These are phyloP conservation scores for Mortierella sp. DNA, from an alignment of 371 early-diverging fungal genomes.

Conservation along the genomic window DNA sequence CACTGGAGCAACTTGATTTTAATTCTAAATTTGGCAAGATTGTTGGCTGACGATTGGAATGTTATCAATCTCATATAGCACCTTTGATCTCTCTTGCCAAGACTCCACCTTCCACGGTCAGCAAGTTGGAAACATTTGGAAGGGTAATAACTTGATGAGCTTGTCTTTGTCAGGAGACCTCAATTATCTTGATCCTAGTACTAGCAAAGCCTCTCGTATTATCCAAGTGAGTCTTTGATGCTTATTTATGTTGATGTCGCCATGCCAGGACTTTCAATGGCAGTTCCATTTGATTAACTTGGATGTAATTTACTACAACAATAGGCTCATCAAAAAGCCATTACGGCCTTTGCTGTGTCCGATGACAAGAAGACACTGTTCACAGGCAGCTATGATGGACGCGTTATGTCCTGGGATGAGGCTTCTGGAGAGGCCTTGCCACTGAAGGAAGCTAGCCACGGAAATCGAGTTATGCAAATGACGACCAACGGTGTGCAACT, in stretches of 20 bases:
- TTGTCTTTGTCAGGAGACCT: conserved; percentile 87
- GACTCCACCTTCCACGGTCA: conserved; percentile 71
- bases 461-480: conserved; percentile 78
- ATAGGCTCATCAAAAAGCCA: conserved; percentile 87
- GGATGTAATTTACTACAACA: neutral
- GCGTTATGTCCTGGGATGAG: conserved; percentile 65
- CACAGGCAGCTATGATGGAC: conserved; percentile 95
- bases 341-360: conserved; percentile 81
- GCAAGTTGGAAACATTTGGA: conserved; percentile 97
- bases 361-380: conserved; percentile 70
- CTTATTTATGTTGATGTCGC: too few species aligned
- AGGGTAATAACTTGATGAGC: conserved; percentile 77
- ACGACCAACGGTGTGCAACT: conserved; percentile 59
- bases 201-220: conserved; percentile 63
- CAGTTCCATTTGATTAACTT: neutral
- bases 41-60: neutral
- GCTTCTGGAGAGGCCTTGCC: conserved; percentile 53
- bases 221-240: conserved; percentile 60
- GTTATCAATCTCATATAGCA: conserved; percentile 48
- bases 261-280: too few species aligned
- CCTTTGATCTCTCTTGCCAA: conserved; percentile 62
- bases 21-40: neutral
- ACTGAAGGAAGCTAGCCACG: conserved; percentile 68
- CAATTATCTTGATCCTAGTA: conserved; percentile 82
- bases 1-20: neutral